Evolutionary conservation across 2,329 filamentous ascomycete genomes (phyloP), one percentile per base, ranked within the genome.

Genomic region (Botryotinia globosa): DNA sequence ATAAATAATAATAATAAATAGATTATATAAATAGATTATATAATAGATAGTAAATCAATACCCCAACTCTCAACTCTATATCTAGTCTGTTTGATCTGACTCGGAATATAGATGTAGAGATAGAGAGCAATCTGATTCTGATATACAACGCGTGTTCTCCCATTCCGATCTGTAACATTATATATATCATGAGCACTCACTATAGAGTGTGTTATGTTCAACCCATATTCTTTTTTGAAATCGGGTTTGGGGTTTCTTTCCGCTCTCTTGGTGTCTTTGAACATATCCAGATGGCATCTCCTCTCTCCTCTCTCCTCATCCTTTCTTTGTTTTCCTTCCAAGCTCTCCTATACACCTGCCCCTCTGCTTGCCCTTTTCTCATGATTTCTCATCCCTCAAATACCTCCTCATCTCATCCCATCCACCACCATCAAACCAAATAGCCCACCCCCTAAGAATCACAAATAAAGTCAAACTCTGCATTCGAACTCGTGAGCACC

Each of bases 401-500:
- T 8, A 6, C 16, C 16, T 45, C 44, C 16, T 7, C 16, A 44
- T 7, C 42, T 42, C 16, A 44, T 7, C 18, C 7, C 16, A 44
- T 44, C 44, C 44, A 45, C 16, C 44, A 45, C 18, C 44, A 20
- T 18, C 44, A 45, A 20, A 44, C 42, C 5, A 18, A 44, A 44
- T 7, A 44, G 18, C 44, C 7, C 18, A 2, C 25, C 9, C 32
- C 37, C n/a, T 65, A 71, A 44, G 62, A 71, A 44, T 71, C 69
- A 56, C 69, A 71, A 65, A 71, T 16, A 32, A 71, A 71, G 58
- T 71, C 69, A 65, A 71, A 71, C 48, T 71, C 59, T 4, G 69
- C 69, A 65, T 71, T 71, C n/a, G 69, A 65, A n/a, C 69, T 71
- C 18, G 59, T 71, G 18, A 71, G 34, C 14, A 71, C 69, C 39